These are phyloP conservation scores for Mucuna pruriens DNA, from an alignment of 306 rosid species.

Conservation along the genomic window DNA sequence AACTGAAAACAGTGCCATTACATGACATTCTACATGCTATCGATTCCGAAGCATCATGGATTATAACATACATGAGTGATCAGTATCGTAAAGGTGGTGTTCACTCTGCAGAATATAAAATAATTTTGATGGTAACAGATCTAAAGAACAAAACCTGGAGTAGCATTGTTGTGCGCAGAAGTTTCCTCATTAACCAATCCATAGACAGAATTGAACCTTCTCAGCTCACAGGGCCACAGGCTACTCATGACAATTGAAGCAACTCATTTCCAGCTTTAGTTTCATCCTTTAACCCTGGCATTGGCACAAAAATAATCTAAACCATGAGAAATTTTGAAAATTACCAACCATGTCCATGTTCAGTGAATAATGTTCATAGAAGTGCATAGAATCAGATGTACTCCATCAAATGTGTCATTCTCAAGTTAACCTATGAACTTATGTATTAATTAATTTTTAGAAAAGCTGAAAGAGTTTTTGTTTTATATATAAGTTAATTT, in stretches of 20 bases:
- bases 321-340: neutral
- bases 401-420: constrained; percentile 1
- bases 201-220: constrained; percentile 27
- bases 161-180: constrained; percentile 36
- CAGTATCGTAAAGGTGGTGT: constrained; percentile 21
- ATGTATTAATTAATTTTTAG: no score
- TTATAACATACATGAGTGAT: constrained; percentile 29
- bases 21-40: constrained; percentile 16
- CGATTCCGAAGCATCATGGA: constrained; percentile 24
- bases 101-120: constrained; percentile 28
- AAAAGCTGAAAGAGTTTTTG: no score
- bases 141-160: constrained; percentile 53
- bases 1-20: constrained; percentile 24
- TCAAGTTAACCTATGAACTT: no score
- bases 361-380: neutral
- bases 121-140: constrained; percentile 33
- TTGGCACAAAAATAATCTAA: constrained; percentile 24
- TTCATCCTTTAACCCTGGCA: constrained; percentile 60
- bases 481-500: no score
- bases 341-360: neutral
- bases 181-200: constrained; percentile 26
- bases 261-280: constrained; percentile 28
- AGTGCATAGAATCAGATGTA: neutral
- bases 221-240: constrained; percentile 28
- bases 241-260: constrained; percentile 40